phyloP scores from a whole-genome alignment of 192 early-diverging fungal genomes.

The Geranomyces michiganensis region DNA sequence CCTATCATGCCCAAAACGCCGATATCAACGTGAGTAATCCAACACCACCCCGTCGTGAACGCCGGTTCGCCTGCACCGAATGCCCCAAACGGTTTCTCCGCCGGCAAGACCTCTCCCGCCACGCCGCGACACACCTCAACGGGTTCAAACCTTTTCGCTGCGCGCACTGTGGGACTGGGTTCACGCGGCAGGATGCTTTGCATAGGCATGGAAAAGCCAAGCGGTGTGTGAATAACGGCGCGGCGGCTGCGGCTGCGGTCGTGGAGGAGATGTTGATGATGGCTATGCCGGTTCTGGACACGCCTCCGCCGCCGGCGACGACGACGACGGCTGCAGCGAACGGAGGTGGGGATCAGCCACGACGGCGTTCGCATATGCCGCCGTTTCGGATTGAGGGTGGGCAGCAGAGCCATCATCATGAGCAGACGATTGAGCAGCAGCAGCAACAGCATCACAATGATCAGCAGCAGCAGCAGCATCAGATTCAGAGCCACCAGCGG shows the following conservation, averaged over 20 bases:
- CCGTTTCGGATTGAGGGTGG: no score
- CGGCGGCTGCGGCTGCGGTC: no score
- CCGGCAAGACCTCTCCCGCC: constrained; percentile 30
- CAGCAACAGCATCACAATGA: not conserved
- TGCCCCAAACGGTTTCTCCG: constrained; percentile 28
- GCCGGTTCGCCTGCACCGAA: constrained; percentile 15
- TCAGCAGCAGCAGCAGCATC: not conserved
- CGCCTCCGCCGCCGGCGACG: not conserved
- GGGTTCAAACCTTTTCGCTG: constrained; percentile 36
- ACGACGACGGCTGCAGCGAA: no score
- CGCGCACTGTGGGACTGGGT: constrained; percentile 33
- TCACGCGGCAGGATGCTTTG: constrained; percentile 42
- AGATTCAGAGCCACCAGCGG: not conserved
- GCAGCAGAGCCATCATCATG: constrained; percentile 5
- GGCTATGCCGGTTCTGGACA: not conserved
- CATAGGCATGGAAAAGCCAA: constrained; percentile 30
- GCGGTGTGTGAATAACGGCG: not conserved
- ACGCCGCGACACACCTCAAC: constrained; percentile 20
- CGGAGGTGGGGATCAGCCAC: no score
- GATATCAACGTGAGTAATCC: no score
- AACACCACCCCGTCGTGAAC: constrained; percentile 11
- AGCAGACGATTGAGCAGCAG: not conserved
- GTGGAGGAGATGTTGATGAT: not conserved
- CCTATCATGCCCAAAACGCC: no score
- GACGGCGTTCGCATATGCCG: no score